Evolutionary conservation across 2,329 filamentous ascomycete genomes (phyloP).

Genomic region (Apiospora aurea): DNA sequence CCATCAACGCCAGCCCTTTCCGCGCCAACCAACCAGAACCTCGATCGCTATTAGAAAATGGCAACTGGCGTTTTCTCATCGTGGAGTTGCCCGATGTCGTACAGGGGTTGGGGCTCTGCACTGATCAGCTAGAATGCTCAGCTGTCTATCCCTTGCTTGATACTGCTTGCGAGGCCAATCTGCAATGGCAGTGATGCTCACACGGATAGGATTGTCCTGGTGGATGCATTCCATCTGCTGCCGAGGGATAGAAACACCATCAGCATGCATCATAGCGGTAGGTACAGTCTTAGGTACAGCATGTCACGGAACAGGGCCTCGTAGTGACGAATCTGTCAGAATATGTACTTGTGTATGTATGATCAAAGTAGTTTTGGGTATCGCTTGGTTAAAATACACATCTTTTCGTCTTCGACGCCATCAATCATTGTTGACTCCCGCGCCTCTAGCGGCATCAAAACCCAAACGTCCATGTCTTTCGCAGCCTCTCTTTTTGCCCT

Average conservation of each 20-base stretch:
- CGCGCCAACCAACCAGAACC: not conserved
- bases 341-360: not conserved
- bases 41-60: not conserved
- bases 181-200: not conserved
- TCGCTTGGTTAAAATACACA: conserved; percentile 26
- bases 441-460: conserved; percentile 15
- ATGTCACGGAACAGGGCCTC: not conserved
- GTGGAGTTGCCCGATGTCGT: not conserved
- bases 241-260: not conserved
- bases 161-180: not conserved
- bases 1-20: not conserved
- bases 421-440: not conserved
- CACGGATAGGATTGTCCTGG: not conserved
- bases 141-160: not conserved
- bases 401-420: conserved; percentile 12
- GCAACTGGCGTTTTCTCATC: not conserved
- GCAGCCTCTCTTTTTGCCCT: not conserved
- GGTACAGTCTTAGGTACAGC: not conserved
- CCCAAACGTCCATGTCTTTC: not conserved
- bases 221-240: not conserved
- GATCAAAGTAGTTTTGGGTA: conserved; percentile 26
- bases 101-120: conserved; percentile 11
- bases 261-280: not conserved
- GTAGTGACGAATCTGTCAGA: not conserved
- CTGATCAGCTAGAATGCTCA: not conserved